Evolutionary conservation across 441 rosid genomes (phyloP).

Genomic region (Corymbia citriodora): DNA sequence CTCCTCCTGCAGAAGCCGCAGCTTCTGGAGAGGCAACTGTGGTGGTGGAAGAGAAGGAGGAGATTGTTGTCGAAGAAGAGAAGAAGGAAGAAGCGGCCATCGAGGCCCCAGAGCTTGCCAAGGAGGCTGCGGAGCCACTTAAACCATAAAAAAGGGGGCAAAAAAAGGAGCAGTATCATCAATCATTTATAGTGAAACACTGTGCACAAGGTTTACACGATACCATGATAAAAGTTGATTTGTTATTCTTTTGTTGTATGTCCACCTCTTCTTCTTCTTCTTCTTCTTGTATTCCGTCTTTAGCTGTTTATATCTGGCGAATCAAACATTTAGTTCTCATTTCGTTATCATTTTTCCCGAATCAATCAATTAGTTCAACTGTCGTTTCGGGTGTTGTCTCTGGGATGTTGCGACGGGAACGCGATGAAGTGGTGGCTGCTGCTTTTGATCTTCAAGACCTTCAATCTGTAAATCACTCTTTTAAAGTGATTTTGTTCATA

Average conservation of each 20-base stretch:
- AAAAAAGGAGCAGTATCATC: not conserved
- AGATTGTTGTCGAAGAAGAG: conserved; percentile 40
- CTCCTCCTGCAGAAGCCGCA: not conserved
- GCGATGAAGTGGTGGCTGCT: not conserved
- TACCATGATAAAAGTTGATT: not conserved
- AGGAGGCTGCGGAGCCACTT: conserved; percentile 36
- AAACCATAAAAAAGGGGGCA: conserved; percentile 21
- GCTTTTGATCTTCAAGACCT: not conserved
- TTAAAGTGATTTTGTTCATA: not conserved
- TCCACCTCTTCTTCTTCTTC: not conserved
- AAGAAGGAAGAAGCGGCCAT: conserved; percentile 16
- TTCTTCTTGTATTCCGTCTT: not conserved
- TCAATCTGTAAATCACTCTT: not conserved
- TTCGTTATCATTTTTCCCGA: not conserved
- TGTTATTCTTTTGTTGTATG: not conserved
- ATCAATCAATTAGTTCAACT: not conserved
- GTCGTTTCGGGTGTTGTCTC: not conserved
- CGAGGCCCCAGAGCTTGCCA: conserved; percentile 10
- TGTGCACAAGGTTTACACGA: not conserved
- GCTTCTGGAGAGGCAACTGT: conserved; percentile 14
- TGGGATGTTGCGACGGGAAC: not conserved
- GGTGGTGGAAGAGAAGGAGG: conserved; percentile 31
- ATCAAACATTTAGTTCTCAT: not conserved
- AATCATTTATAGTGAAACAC: not conserved
- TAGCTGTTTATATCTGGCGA: not conserved